Evolutionary conservation across 2,329 filamentous ascomycete genomes (phyloP).

Genomic region (Zymoseptoria crescenta): DNA sequence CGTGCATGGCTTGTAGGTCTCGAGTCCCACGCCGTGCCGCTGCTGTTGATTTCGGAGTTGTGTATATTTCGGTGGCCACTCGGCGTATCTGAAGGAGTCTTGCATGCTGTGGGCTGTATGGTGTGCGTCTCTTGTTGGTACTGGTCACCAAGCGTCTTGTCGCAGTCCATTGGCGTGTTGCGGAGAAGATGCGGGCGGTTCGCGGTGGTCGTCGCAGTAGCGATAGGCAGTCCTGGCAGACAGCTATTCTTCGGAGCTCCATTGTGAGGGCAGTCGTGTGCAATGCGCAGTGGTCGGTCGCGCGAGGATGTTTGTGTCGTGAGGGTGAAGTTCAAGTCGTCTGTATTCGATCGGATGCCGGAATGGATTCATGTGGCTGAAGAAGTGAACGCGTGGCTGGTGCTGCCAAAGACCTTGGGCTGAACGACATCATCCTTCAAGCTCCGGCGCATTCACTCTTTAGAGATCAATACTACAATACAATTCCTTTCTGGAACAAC

Average conservation of each 20-base stretch:
- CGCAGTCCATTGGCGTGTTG: background rate
- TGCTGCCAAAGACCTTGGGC: background rate
- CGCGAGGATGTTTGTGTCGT: background rate
- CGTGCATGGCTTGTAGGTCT: slow-evolving; percentile 16
- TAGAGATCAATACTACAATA: background rate
- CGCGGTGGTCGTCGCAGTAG: background rate
- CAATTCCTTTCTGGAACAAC: background rate
- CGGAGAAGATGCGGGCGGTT: background rate
- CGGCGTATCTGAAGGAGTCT: slow-evolving; percentile 5
- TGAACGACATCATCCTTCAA: background rate
- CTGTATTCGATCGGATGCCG: background rate
- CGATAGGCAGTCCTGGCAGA: background rate
- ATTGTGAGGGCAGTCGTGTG: background rate
- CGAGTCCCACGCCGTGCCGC: slow-evolving; percentile 1
- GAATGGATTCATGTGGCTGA: background rate
- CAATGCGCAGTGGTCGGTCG: background rate
- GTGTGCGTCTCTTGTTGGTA: background rate
- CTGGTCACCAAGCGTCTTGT: background rate
- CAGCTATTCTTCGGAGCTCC: background rate
- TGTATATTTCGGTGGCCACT: background rate
- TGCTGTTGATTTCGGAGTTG: background rate
- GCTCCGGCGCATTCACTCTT: background rate
- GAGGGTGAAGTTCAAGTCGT: background rate
- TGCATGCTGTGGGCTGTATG: background rate
- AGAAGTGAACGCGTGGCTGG: background rate